phyloP scores from a whole-genome alignment of 1,284 basidiomycete species.

The Pulchroboletus neoregius region DNA sequence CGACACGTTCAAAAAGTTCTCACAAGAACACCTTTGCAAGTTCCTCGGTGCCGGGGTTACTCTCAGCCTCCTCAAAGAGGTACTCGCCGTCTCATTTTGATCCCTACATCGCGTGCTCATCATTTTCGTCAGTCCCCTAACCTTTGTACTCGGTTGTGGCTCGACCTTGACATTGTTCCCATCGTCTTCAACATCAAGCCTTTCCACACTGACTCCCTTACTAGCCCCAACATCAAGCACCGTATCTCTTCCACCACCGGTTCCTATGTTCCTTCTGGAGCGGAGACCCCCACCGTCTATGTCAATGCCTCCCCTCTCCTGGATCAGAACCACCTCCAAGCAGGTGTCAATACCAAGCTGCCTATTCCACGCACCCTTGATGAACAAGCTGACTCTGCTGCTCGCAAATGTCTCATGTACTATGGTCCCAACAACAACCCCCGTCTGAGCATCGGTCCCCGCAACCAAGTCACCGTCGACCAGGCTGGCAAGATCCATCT shows the following conservation, averaged over 20 bases:
- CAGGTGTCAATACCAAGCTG: conserved; percentile 51
- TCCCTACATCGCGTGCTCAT: conserved; percentile 8
- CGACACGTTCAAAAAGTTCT: conserved; percentile 62
- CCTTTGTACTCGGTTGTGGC: conserved; percentile 72
- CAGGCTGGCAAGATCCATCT: conserved; percentile 76
- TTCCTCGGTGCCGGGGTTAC: conserved; percentile 68
- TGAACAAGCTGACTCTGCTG: conserved; percentile 79
- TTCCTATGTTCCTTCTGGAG: conserved; percentile 67
- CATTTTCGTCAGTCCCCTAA: conserved; percentile 53
- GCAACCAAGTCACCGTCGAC: conserved; percentile 78
- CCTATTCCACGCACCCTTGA: conserved; percentile 74
- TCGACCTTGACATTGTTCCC: conserved; percentile 72
- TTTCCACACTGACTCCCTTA: conserved; percentile 71
- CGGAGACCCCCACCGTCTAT: conserved; percentile 68
- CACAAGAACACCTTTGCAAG: conserved; percentile 72
- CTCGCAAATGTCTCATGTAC: conserved; percentile 77
- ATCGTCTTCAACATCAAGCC: conserved; percentile 81
- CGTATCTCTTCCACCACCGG: conserved; percentile 72
- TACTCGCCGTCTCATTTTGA: conserved; percentile 29
- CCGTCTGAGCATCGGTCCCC: conserved; percentile 69
- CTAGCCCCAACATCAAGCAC: conserved; percentile 72
- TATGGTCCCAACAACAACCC: conserved; percentile 78
- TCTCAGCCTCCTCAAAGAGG: conserved; percentile 45
- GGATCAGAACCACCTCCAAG: conserved; percentile 38
- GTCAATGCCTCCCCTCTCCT: conserved; percentile 49